Evolutionary conservation across 768 basidiomycete genomes (phyloP).

Genomic region (Boletus rubropictus): DNA sequence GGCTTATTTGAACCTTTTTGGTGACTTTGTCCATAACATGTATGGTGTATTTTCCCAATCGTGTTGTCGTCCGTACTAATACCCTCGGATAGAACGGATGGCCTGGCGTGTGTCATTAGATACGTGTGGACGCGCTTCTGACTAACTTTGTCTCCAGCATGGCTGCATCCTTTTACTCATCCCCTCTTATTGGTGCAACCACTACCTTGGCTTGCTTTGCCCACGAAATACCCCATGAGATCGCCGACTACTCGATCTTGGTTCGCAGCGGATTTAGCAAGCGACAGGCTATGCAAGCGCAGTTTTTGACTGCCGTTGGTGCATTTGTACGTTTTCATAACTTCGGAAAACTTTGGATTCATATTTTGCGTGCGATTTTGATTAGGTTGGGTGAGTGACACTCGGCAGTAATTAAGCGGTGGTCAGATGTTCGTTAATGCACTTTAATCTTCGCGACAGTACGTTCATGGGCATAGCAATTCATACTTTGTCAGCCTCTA

Average conservation of each 20-base stretch:
- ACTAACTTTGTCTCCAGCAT: constrained; percentile 45
- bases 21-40: constrained; percentile 95
- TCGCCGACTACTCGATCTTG: constrained; percentile 94
- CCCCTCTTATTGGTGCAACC: constrained; percentile 86
- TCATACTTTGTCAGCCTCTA: constrained; percentile 63
- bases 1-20: constrained; percentile 88
- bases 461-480: constrained; percentile 87
- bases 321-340: constrained; percentile 60
- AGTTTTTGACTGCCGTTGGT: constrained; percentile 87
- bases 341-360: constrained; percentile 8
- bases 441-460: constrained; percentile 31
- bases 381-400: constrained; percentile 33
- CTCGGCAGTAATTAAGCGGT: neutral
- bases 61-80: constrained; percentile 16
- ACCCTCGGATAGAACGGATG: constrained; percentile 65
- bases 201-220: constrained; percentile 94
- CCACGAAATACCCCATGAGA: constrained; percentile 94
- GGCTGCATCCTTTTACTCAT: constrained; percentile 97
- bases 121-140: constrained; percentile 3
- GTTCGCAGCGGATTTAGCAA: constrained; percentile 89
- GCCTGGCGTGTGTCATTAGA: constrained; percentile 64
- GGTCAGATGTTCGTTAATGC: constrained; percentile 2
- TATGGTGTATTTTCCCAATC: constrained; percentile 26
- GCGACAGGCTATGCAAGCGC: constrained; percentile 86
- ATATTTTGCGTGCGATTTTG: constrained; percentile 20